Conservation (phyloP, 768 basidiomycete genomes). For the Fistulinella prunicolor region DNA sequence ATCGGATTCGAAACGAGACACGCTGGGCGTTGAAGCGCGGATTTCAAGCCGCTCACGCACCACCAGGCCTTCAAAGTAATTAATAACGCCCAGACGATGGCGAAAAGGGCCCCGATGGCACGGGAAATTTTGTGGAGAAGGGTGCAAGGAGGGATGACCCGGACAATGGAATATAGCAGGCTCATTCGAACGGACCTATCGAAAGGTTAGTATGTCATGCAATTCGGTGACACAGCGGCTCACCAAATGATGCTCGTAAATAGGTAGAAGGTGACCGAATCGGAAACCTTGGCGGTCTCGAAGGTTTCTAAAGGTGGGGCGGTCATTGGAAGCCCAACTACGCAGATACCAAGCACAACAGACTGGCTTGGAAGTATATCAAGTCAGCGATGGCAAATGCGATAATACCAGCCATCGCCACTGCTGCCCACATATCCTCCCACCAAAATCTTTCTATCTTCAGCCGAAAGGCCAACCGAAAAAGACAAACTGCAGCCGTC, state of each 20-base stretch:
- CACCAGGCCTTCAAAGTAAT: background rate
- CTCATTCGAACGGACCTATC: conserved; percentile 11
- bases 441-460: conserved; percentile 13
- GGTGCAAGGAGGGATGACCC: conserved; percentile 6
- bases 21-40: no score
- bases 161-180: conserved; percentile 13
- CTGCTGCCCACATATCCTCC: conserved; percentile 13
- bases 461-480: conserved; percentile 6
- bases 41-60: background rate
- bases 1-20: background rate
- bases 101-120: conserved; percentile 3
- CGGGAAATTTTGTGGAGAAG: background rate
- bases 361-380: background rate
- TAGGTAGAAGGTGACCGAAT: background rate
- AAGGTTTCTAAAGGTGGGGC: background rate
- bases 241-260: conserved; percentile 9
- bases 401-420: background rate
- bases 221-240: background rate
- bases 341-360: background rate
- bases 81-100: conserved; percentile 1
- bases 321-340: background rate
- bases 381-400: background rate
- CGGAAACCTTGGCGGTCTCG: background rate
- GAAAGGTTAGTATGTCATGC: background rate
- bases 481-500: background rate